Base-by-base conservation (phyloP, 768 basidiomycete genomes). In the Phanerochaete carnosa region DNA sequence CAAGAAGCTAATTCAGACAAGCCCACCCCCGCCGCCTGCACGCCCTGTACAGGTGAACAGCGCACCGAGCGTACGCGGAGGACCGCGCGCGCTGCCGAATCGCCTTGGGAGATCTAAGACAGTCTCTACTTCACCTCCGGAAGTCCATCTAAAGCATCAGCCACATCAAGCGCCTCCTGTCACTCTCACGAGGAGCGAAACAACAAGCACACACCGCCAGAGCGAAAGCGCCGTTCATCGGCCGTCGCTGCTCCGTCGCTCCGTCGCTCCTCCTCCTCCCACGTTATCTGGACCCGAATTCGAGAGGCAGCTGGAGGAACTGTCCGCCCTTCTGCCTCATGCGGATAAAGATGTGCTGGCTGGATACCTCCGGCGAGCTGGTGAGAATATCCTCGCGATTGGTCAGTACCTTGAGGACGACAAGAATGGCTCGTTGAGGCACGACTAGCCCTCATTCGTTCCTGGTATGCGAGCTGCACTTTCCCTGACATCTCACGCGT, bases 381-480 rank as follows among this genome's bases (percentile, higher is more conserved):
- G 92, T 23, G 84, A 90, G 68, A 90, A 92, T 72, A 88, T 92
- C 45, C 75, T 90, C 45, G 92, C 92, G n/a, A 91, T 94, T 65
- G 90, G 90, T 16, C 88, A 90, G 69, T 94, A 91, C 70, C 76
- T 94, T 12, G 91, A 92, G 64, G 92, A 94, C 64, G 89, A 92
- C 70, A 88, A 87, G 75, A 89, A 87, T 67, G 90, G 90, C 32
- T 80, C 76, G 49, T 69, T 92, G 51, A 77, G 78, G 47, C 74
- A 60, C 66, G 64, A 52, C 39, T 43, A 43, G 39, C 4, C 11
- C 11, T 57, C 47, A 58, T 58, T 57, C 39, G 35, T 49, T 32
- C 11, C 33, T 45, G 23, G 15, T 46, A 53, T 33, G 45, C 19
- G 49, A 28, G 16, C 26, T 32, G 13, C 22, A 32, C n/a, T 35